Evolutionary conservation across 805 yeast species (phyloP).

Genomic region (Ogataea wickerhamii): DNA sequence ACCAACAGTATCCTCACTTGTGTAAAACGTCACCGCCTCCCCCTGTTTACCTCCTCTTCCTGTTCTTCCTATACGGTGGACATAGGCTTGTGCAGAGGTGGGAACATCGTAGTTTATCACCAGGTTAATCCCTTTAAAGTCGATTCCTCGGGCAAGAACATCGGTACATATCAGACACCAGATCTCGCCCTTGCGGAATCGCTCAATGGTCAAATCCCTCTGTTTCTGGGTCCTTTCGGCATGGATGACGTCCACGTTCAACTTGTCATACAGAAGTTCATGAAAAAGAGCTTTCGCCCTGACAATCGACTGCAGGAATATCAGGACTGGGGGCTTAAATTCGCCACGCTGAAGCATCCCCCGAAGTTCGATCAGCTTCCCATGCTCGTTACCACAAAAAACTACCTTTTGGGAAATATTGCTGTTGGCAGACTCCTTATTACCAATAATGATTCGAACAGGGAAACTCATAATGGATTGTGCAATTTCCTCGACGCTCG

Average conservation of each 20-base stretch:
- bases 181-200: conserved; percentile 83
- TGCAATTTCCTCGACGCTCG: conserved; percentile 87
- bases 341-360: conserved; percentile 83
- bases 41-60: conserved; percentile 93
- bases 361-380: conserved; percentile 88
- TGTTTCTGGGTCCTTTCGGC: conserved; percentile 90
- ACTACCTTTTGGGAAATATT: conserved; percentile 79
- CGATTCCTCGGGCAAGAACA: conserved; percentile 94
- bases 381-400: conserved; percentile 91
- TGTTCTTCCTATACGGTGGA: conserved; percentile 97
- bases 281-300: conserved; percentile 95
- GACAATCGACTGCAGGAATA: conserved; percentile 85
- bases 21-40: conserved; percentile 85
- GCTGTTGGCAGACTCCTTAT: conserved; percentile 86
- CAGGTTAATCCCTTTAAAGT: conserved; percentile 90
- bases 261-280: conserved; percentile 84
- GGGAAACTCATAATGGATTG: conserved; percentile 81
- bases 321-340: conserved; percentile 87
- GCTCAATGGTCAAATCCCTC: conserved; percentile 77
- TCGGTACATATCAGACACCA: conserved; percentile 98
- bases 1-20: conserved; percentile 77
- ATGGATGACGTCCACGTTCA: conserved; percentile 93
- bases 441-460: conserved; percentile 84
- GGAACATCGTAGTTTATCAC: conserved; percentile 98
- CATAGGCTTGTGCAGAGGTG: conserved; percentile 87